phyloP scores from a whole-genome alignment of 1,139 yeast genomes.

The Wickerhamiella infanticola region DNA sequence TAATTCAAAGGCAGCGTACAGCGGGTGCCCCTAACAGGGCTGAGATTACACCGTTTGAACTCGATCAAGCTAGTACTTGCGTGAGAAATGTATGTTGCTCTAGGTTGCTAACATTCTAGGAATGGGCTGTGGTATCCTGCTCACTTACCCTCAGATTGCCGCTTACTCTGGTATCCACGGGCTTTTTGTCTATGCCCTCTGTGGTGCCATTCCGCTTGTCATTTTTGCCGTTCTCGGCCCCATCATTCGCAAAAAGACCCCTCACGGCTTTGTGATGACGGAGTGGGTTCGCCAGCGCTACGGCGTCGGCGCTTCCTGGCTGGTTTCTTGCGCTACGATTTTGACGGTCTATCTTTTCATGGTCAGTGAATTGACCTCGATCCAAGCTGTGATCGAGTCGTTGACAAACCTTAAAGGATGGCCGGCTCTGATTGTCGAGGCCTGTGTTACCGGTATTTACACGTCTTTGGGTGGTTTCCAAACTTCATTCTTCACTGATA shows the following conservation, averaged over 20 bases:
- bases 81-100: constrained; percentile 42
- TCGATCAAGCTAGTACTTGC: constrained; percentile 80
- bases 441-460: constrained; percentile 74
- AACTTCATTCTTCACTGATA: constrained; percentile 79
- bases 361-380: constrained; percentile 76
- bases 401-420: constrained; percentile 68
- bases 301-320: constrained; percentile 57
- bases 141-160: constrained; percentile 78
- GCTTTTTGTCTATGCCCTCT: constrained; percentile 60
- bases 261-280: constrained; percentile 84
- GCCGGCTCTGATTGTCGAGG: constrained; percentile 73
- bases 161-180: constrained; percentile 82
- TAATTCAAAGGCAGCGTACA: constrained; percentile 12
- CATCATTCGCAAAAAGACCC: constrained; percentile 57
- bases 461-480: constrained; percentile 83
- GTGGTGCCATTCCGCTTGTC: constrained; percentile 72
- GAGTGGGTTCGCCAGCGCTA: constrained; percentile 83
- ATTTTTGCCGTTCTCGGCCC: constrained; percentile 78
- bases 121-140: constrained; percentile 78
- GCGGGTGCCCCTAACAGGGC: constrained; percentile 43
- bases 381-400: constrained; percentile 59
- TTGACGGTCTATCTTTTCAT: constrained; percentile 76
- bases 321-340: constrained; percentile 66
- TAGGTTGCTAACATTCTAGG: constrained; percentile 29
- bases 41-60: constrained; percentile 66